Evolutionary conservation across 1,284 basidiomycete species (phyloP), one percentile per base, ranked within the genome.

Genomic region (Trametes polyzona): DNA sequence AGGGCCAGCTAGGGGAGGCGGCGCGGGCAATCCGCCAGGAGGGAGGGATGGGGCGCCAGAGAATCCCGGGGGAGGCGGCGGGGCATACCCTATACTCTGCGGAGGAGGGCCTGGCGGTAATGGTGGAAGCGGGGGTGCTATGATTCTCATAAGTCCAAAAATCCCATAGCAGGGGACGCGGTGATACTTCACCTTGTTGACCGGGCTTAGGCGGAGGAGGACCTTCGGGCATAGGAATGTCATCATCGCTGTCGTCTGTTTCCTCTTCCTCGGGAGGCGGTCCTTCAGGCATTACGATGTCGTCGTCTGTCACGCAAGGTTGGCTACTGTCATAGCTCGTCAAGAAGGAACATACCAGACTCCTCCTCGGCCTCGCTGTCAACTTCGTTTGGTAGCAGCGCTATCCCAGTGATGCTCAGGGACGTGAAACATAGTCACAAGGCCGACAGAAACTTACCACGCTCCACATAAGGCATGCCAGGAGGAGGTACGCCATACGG

Each of bases 401-500:
- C 88, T 90, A 65, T 19, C 42, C n/a, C n/a, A n/a, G n/a, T n/a
- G n/a, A n/a, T n/a, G n/a, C n/a, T n/a, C n/a, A n/a, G n/a, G n/a
- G n/a, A n/a, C n/a, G n/a, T n/a, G n/a, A n/a, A n/a, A n/a, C n/a
- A n/a, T n/a, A n/a, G n/a, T n/a, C n/a, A n/a, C n/a, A n/a, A n/a
- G n/a, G n/a, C n/a, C n/a, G n/a, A n/a, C n/a, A n/a, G 37, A 24
- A 33, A 79, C 89, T 74, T 65, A 94, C 92, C 81, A 75, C 89
- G 80, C 70, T 98, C 94, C 47, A 84, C 76, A 72, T 98, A 98
- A 9, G 93, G 94, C 95, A 97, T 93, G 8, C 96, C 96, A 9
- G 96, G 96, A 19, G 96, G 96, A 19, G 96, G 87, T n/a, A 95
- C 93, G 24, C 96, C 96, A 70, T 83, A 96, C 7, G 95, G 94